Evolutionary conservation across 129 eudicot species (phyloP).

Genomic region (Dittrichia graveolens): DNA sequence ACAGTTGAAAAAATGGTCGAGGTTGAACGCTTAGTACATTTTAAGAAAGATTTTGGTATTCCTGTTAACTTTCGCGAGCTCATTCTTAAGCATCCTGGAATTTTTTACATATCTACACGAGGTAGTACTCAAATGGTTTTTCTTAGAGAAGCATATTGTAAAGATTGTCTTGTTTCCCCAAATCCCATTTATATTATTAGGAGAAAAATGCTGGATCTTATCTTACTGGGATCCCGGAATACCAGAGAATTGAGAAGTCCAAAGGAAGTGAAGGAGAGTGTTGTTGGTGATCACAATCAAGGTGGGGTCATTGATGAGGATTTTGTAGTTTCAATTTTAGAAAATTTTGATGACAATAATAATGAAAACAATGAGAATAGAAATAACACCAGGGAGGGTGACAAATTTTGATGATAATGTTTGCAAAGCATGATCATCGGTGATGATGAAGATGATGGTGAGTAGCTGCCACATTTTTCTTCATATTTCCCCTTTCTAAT

Average conservation of each 20-base stretch:
- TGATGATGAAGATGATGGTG: no score
- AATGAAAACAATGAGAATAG: constrained; percentile 17
- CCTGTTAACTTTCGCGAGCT: constrained; percentile 79
- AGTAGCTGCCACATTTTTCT: no score
- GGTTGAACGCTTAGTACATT: constrained; percentile 71
- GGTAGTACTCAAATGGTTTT: constrained; percentile 63
- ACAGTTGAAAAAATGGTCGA: constrained; percentile 83
- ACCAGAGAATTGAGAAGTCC: constrained; percentile 51
- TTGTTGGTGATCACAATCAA: constrained; percentile 27
- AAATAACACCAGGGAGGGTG: constrained; percentile 8
- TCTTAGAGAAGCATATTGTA: constrained; percentile 74
- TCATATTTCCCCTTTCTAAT: no score
- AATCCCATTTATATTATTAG: constrained; percentile 58
- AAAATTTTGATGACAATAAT: constrained; percentile 28
- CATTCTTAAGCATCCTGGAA: constrained; percentile 78
- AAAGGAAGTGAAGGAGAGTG: constrained; percentile 39
- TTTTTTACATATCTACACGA: constrained; percentile 68
- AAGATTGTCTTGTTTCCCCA: constrained; percentile 59
- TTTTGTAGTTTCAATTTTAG: constrained; percentile 55
- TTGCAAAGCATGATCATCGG: not conserved
- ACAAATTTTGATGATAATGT: constrained; percentile 21
- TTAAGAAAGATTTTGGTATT: constrained; percentile 73
- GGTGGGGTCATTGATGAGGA: constrained; percentile 39
- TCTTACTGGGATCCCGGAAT: constrained; percentile 57
- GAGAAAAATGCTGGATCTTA: constrained; percentile 77